Base-by-base conservation (phyloP, 2,329 filamentous ascomycete species). In the Arthrobotrys megalospora region DNA sequence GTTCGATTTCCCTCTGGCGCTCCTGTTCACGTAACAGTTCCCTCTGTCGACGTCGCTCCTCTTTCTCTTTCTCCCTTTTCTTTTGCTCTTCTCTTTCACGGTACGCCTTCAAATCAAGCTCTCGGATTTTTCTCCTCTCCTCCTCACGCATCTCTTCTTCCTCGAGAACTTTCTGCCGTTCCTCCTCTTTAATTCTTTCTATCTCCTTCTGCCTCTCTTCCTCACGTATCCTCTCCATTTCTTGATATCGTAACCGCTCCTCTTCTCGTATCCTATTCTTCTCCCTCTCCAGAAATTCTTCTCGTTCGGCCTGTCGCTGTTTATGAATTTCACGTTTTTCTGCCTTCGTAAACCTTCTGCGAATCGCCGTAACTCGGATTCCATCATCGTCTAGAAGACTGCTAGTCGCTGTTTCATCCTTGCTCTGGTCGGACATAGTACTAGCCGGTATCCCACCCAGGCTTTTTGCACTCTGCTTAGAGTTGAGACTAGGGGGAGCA, bases 321-420 rank as follows among this genome's bases (percentile, higher is more conserved):
- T 67, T 70, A 16, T 81, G 80, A 11, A 78, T 68, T 62, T 81
- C 77, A 14, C 75, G 66, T 28, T 80, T 80, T 50, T 80, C 80
- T 48, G 80, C 79, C 58, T 80, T 81, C 19, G 80, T 80, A 11
- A 80, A 60, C 43, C 70, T 81, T n/a, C 80, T 70, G 48, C 79
- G 70, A 19, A 85, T 80, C 1, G 87, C 85, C 8, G 81, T 85
- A 19, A 88, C 84, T 19, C 87, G 84, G 45, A 87, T 87, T 1
- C 86, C 86, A 72, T 86, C 85, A 70, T 86, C 53, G 68, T 80
- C 62, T 68, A 81, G 47, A 32, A 68, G 47, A 16, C 75, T 78
- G 53, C 58, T 65, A 19, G 34, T 34, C 3, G 36, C 41, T 79
- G 62, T 58, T 77, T 70, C 45, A 8, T 63, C 79, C 50, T 19